Evolutionary conservation across 441 rosid species (phyloP), one percentile per base, ranked within the genome.

Genomic region (Arabidopsis hybrid): DNA sequence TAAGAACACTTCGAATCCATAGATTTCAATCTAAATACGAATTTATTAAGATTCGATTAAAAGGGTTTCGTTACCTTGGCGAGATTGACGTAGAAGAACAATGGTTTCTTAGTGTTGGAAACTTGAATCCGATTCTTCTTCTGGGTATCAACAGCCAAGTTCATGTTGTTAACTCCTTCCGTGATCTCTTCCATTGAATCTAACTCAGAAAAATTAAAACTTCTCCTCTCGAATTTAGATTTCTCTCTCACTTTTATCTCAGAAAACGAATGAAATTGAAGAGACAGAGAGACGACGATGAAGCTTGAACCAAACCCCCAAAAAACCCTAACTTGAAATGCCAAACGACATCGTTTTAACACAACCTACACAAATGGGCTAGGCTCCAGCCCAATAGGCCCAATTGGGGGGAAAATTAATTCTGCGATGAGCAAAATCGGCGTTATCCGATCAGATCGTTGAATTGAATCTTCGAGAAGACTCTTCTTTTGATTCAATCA

Each of bases 71-170:
- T 7, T 63, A 88, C 95, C 98, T 93, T 93, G 58, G 98, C 95
- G 76, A 93, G 97, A 83, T 93, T 91, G 78, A 91, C 97, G 78
- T 89, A 93, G 87, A 93, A 93, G 81, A 91, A 93, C 73, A 91
- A 77, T 49, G 98, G 97, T 56, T 89, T 91, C 80, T 93, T 93
- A 83, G 98, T 93, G 87, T 91, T 91, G 57, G 98, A 93, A 59
- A 93, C 98, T 71, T 93, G 98, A 83, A 93, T 91, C 73, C 93
- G 88, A 76, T 93, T 93, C 86, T 87, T 91, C 90, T 87, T 89
- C 71, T 70, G 73, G 32, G 78, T 49, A 78, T 83, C 91, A 14
- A 71, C 86, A 11, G 69, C 71, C 56, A 91, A 46, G 80, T 60
- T 81, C 76, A 93, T 69, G 84, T 81, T 85, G 79, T 82, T 87